phyloP scores from a whole-genome alignment of 225 moss, liverwort and hornwort genomes.

The Neckera pumila region DNA sequence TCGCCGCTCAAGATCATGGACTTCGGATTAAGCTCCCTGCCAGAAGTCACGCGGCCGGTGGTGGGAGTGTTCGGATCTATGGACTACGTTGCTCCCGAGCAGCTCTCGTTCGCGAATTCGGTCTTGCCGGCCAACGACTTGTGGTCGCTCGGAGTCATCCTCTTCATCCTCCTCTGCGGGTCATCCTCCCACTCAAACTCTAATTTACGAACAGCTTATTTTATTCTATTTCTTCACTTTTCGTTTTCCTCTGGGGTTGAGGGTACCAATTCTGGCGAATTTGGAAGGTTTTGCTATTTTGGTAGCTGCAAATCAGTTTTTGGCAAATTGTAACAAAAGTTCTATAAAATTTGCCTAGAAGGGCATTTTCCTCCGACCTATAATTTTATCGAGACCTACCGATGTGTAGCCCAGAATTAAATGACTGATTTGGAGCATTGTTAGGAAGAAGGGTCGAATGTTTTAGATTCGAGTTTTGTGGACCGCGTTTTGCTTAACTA shows the following conservation, averaged over 20 bases:
- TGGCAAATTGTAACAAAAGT: background rate
- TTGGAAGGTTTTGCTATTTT: background rate
- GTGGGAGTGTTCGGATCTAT: slow-evolving; percentile 75
- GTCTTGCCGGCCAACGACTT: slow-evolving; percentile 62
- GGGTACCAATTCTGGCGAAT: background rate
- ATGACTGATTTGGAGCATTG: background rate
- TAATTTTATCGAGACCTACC: background rate
- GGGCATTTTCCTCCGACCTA: background rate
- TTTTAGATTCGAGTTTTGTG: background rate
- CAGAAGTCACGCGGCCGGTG: slow-evolving; percentile 45
- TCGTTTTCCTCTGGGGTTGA: background rate
- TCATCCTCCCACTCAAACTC: background rate
- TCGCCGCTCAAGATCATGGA: slow-evolving; percentile 50
- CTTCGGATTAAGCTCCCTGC: slow-evolving; percentile 49
- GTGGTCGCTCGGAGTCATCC: slow-evolving; percentile 89
- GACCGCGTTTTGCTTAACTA: background rate
- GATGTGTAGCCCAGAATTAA: background rate
- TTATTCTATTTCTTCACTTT: background rate
- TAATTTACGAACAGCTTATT: background rate
- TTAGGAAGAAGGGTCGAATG: background rate
- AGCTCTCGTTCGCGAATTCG: slow-evolving; percentile 24
- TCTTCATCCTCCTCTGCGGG: slow-evolving; percentile 90
- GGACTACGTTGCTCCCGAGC: slow-evolving; percentile 79
- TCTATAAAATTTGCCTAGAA: background rate
- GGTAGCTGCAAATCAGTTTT: background rate